Base-by-base conservation (phyloP, 2,329 filamentous ascomycete species). In the Microdochium nivale region DNA sequence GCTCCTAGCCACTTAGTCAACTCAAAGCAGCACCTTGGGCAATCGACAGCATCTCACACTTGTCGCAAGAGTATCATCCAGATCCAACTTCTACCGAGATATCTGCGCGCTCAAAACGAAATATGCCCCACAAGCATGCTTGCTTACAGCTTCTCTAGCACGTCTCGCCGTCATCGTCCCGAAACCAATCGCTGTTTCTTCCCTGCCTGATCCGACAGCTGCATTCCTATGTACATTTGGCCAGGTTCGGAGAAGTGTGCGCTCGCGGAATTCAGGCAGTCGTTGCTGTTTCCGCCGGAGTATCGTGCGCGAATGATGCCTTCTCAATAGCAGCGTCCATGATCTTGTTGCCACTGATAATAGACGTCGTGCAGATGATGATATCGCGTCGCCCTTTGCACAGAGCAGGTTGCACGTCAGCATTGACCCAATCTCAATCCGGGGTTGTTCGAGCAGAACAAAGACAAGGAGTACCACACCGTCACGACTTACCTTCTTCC, bases 351-450 rank as follows among this genome's bases (percentile, higher is more conserved):
- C 95, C 94, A 70, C 83, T 95, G 54, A 97, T 83, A 43, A 99
- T 86, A 51, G 88, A 88, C 16, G 94, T 99, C 49, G 94, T 92
- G 67, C 89, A 95, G 63, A 99, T 91, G 48, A 99, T 77, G 59
- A 99, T 86, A 63, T 88, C 88, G 66, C 88, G 84, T 59, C 86
- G 84, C 49, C 78, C 85, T 85, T 63, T 49, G 55, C 46, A 19
- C 27, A 49, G 35, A 30, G 25, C 7, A 51, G 13, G 7, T 33
- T 16, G 47, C 40, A 21, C 52, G 52, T 54, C 33, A 58, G 30
- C 35, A 23, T 49, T 40, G 13, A 16, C 21, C 16, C 53, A 21
- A 50, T 52, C 49, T 58, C 50, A 52, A 56, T 49, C 19, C 49
- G 43, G 53, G 52, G 19, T 10, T n/a, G n/a, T n/a, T n/a, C 16